Evolutionary conservation across 2,329 filamentous ascomycete species (phyloP), one percentile per base, ranked within the genome.

Genomic region (Diaporthe longicolla): DNA sequence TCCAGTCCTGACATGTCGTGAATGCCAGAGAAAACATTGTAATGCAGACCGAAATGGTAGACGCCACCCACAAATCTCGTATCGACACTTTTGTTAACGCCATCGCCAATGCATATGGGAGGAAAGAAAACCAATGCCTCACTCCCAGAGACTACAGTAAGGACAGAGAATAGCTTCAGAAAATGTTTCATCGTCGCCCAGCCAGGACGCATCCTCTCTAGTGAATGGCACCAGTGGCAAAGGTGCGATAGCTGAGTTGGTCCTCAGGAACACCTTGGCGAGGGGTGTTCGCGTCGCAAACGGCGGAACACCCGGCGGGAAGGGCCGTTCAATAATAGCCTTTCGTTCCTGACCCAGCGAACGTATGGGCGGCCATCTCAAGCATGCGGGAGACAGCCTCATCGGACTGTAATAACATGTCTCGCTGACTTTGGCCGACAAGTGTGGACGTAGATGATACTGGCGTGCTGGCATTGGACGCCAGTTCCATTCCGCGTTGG

Each of bases 371-470:
- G 24, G 50, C 71, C 68, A 68, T 50, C 19, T 63, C 68, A 55
- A 66, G 43, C 61, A 69, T 29, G 6, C 66, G 68, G 19, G 72
- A 55, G 35, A 71, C 54, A 26, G 55, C 58, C 35, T 74, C 74
- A 4, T 73, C 26, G 24, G 55, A 37, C 21, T 69, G 55, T 17
- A 68, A 55, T 21, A 63, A 55, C 4, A 55, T 48, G 21, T 63
- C 29, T 61, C 71, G 57, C 29, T 50, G 65, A 7, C 59, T 58
- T 24, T 71, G 63, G n/a, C 71, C 61, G 29, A 71, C 54, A 32
- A 75, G 54, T 24, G 59, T 57, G 32, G 74, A 48, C 5, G 74
- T 40, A 50, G 74, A 63, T 15, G 74, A 71, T 35, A 71, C n/a
- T 9, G 71, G 65, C 19, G 45, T 57, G 21, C 21, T 26, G n/a